Conservation (phyloP, 2,329 filamentous ascomycete genomes). For the Rhinocladiella mackenziei region DNA sequence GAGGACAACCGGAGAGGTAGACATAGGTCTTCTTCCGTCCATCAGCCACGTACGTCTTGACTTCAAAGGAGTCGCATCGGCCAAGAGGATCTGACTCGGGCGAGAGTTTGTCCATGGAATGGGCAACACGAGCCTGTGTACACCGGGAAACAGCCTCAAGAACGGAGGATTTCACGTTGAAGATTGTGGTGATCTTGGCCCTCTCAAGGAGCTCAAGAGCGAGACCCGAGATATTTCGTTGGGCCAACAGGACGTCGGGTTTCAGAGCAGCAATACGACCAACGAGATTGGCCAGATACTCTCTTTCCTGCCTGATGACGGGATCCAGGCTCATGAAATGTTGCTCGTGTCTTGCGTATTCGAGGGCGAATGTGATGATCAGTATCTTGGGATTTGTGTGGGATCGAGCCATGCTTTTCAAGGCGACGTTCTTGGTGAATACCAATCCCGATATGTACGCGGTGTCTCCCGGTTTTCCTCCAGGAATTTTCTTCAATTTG, state of each 20-base stretch:
- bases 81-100: conserved; percentile 71
- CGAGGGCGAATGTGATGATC: conserved; percentile 90
- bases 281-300: conserved; percentile 87
- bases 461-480: conserved; percentile 83
- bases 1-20: conserved; percentile 84
- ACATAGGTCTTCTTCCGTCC: conserved; percentile 91
- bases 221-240: conserved; percentile 86
- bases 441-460: conserved; percentile 96
- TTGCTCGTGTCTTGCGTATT: conserved; percentile 87
- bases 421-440: conserved; percentile 91
- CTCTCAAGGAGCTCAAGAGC: conserved; percentile 84
- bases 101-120: conserved; percentile 89
- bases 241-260: conserved; percentile 82
- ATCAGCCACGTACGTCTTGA: conserved; percentile 88
- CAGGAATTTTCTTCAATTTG: conserved; percentile 93
- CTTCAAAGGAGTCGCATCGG: conserved; percentile 80
- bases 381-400: conserved; percentile 81
- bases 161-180: conserved; percentile 94
- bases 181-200: conserved; percentile 85
- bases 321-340: conserved; percentile 98
- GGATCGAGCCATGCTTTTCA: conserved; percentile 91
- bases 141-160: conserved; percentile 92
- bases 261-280: conserved; percentile 81
- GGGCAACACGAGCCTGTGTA: conserved; percentile 86
- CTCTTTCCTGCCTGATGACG: conserved; percentile 92